Evolutionary conservation across 1,139 yeast species (phyloP), one percentile per base, ranked within the genome.

Genomic region (Debaryomyces robertsiae): DNA sequence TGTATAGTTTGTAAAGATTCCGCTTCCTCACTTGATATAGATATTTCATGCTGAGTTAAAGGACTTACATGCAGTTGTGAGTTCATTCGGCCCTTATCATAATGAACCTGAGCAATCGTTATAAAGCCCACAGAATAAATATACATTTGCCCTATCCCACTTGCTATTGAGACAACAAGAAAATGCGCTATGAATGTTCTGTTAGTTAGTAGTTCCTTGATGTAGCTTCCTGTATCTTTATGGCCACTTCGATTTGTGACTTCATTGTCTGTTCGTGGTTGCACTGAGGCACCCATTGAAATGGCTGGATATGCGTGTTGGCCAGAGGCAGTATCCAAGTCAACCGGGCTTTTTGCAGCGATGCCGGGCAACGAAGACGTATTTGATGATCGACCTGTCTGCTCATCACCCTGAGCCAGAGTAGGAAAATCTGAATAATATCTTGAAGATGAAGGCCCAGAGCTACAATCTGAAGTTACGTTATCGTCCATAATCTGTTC

Each of bases 121-220:
- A 73, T 60, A 52, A 79, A 84, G 0, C 95, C 95, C 38, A 86
- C 80, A 3, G 87, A 78, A 53, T 78, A 84, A 23, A 86, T 85
- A 56, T 84, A 86, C 74, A 84, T 80, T 57, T 86, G 93, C 7
- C 94, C 94, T 17, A 64, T 54, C 0, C 77, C 77, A 35, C 69
- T 58, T 10, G 62, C 47, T 16, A 71, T 47, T 2, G 73, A 59
- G 11, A 70, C 63, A 11, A 66, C 57, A 9, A 63, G 39, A 43
- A 57, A 68, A 46, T 71, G 76, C 3, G 57, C 55, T 28, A 69
- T 51, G 41, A 66, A 72, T 2, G 53, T 45, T 36, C 49, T 61
- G 43, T 60, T 54, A 9, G 54, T 45, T 1, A 69, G 40, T 13
- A 69, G 46, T 9, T 51, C 39, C 23, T 48, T 58, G 17, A 68